phyloP scores from a whole-genome alignment of 371 early-diverging fungal species.

The Lichtheimia corymbifera region DNA sequence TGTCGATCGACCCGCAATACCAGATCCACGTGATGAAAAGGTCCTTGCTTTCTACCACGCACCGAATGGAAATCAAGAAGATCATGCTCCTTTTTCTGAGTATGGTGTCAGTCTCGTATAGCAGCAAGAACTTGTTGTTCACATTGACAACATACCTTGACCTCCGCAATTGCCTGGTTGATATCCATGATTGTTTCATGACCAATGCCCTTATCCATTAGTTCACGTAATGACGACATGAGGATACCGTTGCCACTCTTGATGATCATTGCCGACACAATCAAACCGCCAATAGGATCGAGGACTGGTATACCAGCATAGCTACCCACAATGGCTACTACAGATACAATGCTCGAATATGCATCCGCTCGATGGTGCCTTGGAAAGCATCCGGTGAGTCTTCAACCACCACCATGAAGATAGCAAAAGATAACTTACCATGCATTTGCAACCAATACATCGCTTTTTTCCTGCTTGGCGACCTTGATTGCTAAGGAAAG shows the following conservation, averaged over 20 bases:
- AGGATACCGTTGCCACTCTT: constrained; percentile 58
- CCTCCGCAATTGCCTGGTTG: constrained; percentile 12
- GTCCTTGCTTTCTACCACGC: constrained; percentile 49
- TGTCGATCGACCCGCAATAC: constrained; percentile 33
- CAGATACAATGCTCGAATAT: constrained; percentile 63
- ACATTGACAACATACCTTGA: constrained; percentile 25
- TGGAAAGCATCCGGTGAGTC: background rate
- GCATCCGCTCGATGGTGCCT: constrained; percentile 78
- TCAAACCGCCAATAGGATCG: constrained; percentile 68
- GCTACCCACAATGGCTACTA: constrained; percentile 63
- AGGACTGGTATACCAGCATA: constrained; percentile 65
- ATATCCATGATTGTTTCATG: constrained; percentile 2
- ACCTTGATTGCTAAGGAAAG: constrained; percentile 56
- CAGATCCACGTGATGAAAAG: constrained; percentile 45
- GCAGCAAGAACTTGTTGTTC: background rate
- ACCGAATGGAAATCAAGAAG: constrained; percentile 45
- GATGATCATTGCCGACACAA: constrained; percentile 62
- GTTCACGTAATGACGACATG: constrained; percentile 38
- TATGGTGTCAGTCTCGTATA: background rate
- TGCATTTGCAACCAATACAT: constrained; percentile 73
- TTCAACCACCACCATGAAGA: too few relatives aligned
- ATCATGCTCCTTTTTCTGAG: constrained; percentile 27
- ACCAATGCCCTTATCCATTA: constrained; percentile 46
- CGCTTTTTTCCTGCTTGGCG: constrained; percentile 56
- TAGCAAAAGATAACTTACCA: constrained; percentile 32